phyloP scores from a whole-genome alignment of 257 asterid species.

The Solanum virginianum region DNA sequence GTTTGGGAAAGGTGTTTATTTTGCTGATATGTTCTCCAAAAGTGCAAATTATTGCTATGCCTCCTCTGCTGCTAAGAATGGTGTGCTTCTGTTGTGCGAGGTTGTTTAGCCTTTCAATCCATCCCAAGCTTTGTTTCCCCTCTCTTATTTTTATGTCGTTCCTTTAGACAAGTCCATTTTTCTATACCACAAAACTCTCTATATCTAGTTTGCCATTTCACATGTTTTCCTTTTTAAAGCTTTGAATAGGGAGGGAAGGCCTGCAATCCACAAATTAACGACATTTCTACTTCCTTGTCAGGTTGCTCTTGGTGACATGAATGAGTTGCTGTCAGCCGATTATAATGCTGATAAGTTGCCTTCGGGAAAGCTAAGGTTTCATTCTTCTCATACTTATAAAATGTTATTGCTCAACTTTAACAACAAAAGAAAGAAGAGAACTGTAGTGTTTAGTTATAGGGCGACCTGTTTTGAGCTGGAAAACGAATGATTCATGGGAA shows the following conservation, averaged over 20 bases:
- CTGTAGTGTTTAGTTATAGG: not conserved
- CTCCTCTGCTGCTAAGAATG: conserved; percentile 21
- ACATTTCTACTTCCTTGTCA: conserved; percentile 11
- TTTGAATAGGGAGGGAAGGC: not conserved
- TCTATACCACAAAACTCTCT: not conserved
- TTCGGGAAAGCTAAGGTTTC: conserved; percentile 71
- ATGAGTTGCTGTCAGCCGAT: conserved; percentile 48
- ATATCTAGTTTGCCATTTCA: not conserved
- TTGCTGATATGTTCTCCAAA: conserved; percentile 98
- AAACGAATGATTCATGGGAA: not conserved
- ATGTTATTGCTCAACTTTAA: not conserved
- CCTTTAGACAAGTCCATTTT: not conserved
- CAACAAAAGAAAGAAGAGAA: not conserved
- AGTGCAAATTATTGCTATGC: conserved; percentile 87
- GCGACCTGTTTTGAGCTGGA: not conserved
- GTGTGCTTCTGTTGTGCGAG: conserved; percentile 90
- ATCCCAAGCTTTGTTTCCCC: not conserved
- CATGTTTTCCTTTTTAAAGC: not conserved
- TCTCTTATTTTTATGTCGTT: not conserved
- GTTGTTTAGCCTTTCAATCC: conserved; percentile 10
- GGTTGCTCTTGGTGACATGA: conserved; percentile 98
- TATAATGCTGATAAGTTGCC: conserved; percentile 74
- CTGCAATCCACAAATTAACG: not conserved
- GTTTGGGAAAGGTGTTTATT: conserved; percentile 98
- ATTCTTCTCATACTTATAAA: not conserved